Evolutionary conservation across 2,329 filamentous ascomycete species (phyloP).

Genomic region (Talaromyces sp.): DNA sequence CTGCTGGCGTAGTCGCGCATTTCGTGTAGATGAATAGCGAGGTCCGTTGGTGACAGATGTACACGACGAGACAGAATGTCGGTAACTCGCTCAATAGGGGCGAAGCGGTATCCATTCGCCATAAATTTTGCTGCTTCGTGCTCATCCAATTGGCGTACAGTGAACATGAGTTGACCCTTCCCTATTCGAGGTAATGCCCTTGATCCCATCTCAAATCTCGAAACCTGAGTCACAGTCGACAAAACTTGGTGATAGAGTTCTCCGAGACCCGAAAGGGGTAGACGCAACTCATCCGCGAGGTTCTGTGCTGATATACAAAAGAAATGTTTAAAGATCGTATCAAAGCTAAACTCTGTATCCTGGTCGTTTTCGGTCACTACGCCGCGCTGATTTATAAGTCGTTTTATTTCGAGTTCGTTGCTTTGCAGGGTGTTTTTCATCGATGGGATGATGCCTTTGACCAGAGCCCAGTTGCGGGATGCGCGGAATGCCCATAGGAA

Average conservation of each 20-base stretch:
- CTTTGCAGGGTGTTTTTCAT: constrained; percentile 70
- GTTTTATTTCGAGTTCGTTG: constrained; percentile 48
- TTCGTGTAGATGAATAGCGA: constrained; percentile 60
- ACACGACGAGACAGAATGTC: constrained; percentile 69
- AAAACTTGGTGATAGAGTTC: constrained; percentile 74
- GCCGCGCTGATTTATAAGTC: constrained; percentile 50
- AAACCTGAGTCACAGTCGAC: constrained; percentile 55
- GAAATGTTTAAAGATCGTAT: constrained; percentile 74
- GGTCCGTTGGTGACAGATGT: constrained; percentile 65
- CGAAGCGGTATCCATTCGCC: constrained; percentile 76
- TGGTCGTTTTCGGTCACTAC: constrained; percentile 39
- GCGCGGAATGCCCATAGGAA: constrained; percentile 88
- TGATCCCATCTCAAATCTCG: constrained; percentile 23
- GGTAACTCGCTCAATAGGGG: constrained; percentile 65
- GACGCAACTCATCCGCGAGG: constrained; percentile 67
- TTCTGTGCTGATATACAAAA: constrained; percentile 77
- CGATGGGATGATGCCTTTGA: constrained; percentile 65
- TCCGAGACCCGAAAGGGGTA: constrained; percentile 63
- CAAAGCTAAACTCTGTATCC: constrained; percentile 67
- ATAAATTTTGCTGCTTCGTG: constrained; percentile 63
- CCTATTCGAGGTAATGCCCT: constrained; percentile 44
- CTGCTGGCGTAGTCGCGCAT: constrained; percentile 58
- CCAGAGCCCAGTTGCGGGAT: constrained; percentile 71
- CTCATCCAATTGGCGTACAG: constrained; percentile 63
- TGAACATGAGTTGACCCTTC: constrained; percentile 76